Conservation (phyloP, 2,329 filamentous ascomycete genomes). For the Metarhizium album region DNA sequence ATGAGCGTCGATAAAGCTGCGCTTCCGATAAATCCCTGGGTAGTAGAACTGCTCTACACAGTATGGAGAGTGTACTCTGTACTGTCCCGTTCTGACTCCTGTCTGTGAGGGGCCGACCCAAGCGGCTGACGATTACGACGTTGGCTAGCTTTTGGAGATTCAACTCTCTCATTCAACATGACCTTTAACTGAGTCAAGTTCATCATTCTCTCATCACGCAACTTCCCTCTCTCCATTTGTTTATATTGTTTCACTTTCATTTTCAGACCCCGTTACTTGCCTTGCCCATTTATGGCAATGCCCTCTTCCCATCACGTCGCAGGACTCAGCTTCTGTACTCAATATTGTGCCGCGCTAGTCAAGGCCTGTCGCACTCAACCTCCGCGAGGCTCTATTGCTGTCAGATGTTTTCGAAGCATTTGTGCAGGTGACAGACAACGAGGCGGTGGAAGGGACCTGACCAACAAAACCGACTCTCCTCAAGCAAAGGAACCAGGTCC, state of each 20-base stretch:
- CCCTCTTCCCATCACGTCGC: neutral
- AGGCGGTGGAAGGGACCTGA: neutral
- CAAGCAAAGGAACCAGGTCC: conserved; percentile 24
- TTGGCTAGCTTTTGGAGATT: too few species aligned
- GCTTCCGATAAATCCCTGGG: too few species aligned
- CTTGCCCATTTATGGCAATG: neutral
- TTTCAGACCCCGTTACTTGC: neutral
- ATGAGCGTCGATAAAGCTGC: too few species aligned
- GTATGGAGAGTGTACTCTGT: too few species aligned
- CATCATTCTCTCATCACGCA: neutral
- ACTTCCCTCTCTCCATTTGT: neutral
- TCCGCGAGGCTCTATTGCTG: neutral
- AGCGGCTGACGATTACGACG: too few species aligned
- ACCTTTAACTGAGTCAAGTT: too few species aligned
- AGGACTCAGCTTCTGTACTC: neutral
- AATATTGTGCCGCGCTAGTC: neutral
- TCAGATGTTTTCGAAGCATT: neutral
- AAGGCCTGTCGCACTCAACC: neutral
- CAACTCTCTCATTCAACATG: too few species aligned
- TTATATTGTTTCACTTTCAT: neutral
- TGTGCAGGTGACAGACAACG: neutral
- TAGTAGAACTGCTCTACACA: too few species aligned
- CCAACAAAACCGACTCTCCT: neutral
- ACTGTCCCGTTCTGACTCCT: too few species aligned
- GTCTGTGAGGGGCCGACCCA: too few species aligned